Evolutionary conservation across 2,329 filamentous ascomycete genomes (phyloP).

Genomic region (Aspergillus sp.): DNA sequence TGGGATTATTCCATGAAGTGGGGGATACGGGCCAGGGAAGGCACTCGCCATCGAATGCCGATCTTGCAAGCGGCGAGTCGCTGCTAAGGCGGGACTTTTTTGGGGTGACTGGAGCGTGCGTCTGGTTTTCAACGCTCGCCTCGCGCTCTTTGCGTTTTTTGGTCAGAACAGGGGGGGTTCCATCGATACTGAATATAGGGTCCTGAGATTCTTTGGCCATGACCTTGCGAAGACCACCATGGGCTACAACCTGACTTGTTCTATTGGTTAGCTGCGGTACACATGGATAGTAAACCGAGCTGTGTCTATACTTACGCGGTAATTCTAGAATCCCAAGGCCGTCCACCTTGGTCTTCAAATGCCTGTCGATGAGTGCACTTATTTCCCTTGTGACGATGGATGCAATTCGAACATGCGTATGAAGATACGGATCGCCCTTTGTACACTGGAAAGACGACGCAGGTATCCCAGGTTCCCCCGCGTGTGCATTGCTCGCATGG

Average conservation of each 20-base stretch:
- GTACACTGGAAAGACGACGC: background rate
- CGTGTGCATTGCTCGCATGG: background rate
- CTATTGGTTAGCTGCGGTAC: background rate
- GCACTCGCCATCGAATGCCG: background rate
- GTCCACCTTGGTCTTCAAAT: background rate
- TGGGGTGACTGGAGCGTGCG: background rate
- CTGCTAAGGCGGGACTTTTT: background rate
- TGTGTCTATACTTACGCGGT: background rate
- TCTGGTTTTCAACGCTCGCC: background rate
- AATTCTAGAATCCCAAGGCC: background rate
- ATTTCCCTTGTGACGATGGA: background rate
- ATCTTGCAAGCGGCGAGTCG: background rate
- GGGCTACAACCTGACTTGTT: background rate
- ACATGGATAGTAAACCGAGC: background rate
- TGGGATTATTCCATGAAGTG: background rate
- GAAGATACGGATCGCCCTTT: background rate
- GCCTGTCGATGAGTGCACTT: background rate
- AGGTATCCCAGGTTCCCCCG: background rate
- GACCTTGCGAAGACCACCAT: background rate
- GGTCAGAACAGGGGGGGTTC: background rate
- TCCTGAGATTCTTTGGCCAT: background rate
- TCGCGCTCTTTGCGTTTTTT: background rate
- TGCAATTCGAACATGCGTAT: background rate
- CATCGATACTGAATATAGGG: too few species aligned
- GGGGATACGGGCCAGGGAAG: background rate